Percentiles rank a stretch among this genome's conserved stretches.
Conservation (phyloP, 2,329 filamentous ascomycete genomes). For the Exophiala oligosperma region DNA sequence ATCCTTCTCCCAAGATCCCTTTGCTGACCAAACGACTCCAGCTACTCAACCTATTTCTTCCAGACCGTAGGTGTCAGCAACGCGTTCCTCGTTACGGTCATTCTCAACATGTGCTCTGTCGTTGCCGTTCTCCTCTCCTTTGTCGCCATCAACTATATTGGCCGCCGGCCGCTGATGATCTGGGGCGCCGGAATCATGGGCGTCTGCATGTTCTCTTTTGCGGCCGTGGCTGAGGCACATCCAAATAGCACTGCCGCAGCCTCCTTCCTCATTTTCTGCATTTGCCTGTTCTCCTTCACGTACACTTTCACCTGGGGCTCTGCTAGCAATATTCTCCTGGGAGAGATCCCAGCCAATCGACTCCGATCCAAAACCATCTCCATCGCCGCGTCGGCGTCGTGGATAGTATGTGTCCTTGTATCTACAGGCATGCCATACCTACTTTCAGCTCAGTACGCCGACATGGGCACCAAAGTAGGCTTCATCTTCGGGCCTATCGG, state of each 20-base stretch:
- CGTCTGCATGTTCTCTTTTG: slow-evolving; percentile 4
- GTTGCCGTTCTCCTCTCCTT: no score
- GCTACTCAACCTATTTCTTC: slow-evolving; percentile 8
- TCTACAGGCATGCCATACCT: no score
- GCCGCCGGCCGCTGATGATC: neutral
- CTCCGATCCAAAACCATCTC: no score
- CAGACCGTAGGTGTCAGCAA: neutral
- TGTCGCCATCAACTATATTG: neutral
- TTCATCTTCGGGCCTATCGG: no score
- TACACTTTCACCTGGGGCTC: neutral
- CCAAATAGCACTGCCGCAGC: slow-evolving; percentile 6
- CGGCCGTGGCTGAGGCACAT: neutral
- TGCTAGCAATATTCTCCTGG: neutral
- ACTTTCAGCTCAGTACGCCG: no score
- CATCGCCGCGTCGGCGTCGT: no score
- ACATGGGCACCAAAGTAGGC: no score
- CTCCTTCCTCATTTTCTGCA: slow-evolving; percentile 1
- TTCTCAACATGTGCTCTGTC: neutral
- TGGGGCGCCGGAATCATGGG: neutral
- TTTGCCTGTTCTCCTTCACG: neutral
- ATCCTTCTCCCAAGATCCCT: no score
- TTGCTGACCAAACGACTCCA: neutral
- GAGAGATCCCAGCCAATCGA: no score
- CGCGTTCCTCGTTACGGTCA: slow-evolving; percentile 4
- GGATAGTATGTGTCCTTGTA: no score